phyloP scores from a whole-genome alignment of 2,329 filamentous ascomycete genomes.

The Penicillium fuscoglaucum region DNA sequence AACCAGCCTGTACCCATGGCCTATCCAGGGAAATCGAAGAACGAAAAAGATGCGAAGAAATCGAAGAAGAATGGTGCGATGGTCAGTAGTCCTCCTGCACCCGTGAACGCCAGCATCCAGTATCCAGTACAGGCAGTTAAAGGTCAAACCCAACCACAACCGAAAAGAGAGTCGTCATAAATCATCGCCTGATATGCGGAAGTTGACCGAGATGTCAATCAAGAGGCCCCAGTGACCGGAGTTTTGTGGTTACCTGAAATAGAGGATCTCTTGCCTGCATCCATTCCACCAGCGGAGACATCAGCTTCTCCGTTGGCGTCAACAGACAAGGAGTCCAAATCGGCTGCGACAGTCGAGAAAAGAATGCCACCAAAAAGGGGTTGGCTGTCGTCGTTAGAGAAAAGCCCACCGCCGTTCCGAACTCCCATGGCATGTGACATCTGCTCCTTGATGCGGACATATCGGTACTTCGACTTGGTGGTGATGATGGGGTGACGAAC shows the following conservation, averaged over 20 bases:
- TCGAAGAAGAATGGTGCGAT: neutral
- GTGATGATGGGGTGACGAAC: constrained; percentile 61
- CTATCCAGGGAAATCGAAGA: constrained; percentile 7
- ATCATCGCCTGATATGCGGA: constrained; percentile 14
- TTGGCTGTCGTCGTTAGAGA: constrained; percentile 40
- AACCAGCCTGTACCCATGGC: constrained; percentile 20
- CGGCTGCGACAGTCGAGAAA: constrained; percentile 35
- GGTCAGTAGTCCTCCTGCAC: neutral
- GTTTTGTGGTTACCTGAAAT: constrained; percentile 21
- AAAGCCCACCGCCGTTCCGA: constrained; percentile 48
- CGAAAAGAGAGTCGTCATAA: constrained; percentile 24
- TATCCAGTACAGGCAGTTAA: neutral
- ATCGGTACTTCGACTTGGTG: constrained; percentile 57
- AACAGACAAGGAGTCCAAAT: constrained; percentile 22
- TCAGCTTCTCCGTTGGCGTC: constrained; percentile 26
- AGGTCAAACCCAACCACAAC: constrained; percentile 6
- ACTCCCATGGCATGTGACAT: constrained; percentile 59
- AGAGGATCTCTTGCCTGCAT: constrained; percentile 27
- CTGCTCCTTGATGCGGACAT: constrained; percentile 65
- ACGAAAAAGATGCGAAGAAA: constrained; percentile 8
- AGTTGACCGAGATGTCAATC: neutral
- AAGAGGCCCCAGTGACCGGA: constrained; percentile 14
- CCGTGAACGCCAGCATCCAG: constrained; percentile 21
- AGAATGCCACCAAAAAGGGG: constrained; percentile 34
- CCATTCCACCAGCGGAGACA: constrained; percentile 14